Evolutionary conservation across 1,139 yeast species (phyloP).

Genomic region (Petasospora fabianii): DNA sequence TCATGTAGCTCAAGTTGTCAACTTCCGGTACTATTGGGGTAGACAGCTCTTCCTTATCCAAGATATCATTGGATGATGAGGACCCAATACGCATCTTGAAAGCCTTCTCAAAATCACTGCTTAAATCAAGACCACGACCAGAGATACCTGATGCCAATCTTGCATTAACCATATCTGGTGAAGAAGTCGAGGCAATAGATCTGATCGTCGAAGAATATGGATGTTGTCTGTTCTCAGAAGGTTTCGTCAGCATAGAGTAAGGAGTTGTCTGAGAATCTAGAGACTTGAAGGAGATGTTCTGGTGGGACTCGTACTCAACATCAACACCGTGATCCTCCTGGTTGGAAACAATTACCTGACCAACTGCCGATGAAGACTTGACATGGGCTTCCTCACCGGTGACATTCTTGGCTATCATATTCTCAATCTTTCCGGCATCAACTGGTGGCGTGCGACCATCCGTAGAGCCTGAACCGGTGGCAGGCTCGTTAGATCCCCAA

Average conservation of each 20-base stretch:
- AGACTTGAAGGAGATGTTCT: slow-evolving; percentile 5
- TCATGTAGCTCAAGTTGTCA: slow-evolving; percentile 10
- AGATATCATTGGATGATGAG: slow-evolving; percentile 1
- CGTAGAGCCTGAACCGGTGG: no score
- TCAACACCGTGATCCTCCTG: slow-evolving; percentile 22
- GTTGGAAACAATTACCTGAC: slow-evolving; percentile 20
- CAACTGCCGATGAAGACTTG: slow-evolving; percentile 16
- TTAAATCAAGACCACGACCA: slow-evolving; percentile 37
- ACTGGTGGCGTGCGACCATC: slow-evolving; percentile 13
- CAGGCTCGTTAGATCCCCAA: slow-evolving; percentile 22
- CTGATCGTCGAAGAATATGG: slow-evolving; percentile 25
- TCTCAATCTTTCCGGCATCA: slow-evolving; percentile 18
- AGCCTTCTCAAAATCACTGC: slow-evolving; percentile 35
- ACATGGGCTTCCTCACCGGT: slow-evolving; percentile 16
- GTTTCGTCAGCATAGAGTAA: slow-evolving; percentile 4
- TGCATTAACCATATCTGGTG: slow-evolving; percentile 23
- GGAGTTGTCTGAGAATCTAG: not conserved
- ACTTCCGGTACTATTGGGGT: slow-evolving; percentile 19
- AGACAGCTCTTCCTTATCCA: slow-evolving; percentile 13
- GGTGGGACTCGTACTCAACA: slow-evolving; percentile 21
- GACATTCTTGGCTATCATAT: slow-evolving; percentile 13
- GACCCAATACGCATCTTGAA: slow-evolving; percentile 13
- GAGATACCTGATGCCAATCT: slow-evolving; percentile 29
- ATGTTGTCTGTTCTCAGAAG: not conserved
- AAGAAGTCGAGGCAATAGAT: not conserved